Conservation (phyloP, 805 yeast species). For the Debaryomyces hansenii region DNA sequence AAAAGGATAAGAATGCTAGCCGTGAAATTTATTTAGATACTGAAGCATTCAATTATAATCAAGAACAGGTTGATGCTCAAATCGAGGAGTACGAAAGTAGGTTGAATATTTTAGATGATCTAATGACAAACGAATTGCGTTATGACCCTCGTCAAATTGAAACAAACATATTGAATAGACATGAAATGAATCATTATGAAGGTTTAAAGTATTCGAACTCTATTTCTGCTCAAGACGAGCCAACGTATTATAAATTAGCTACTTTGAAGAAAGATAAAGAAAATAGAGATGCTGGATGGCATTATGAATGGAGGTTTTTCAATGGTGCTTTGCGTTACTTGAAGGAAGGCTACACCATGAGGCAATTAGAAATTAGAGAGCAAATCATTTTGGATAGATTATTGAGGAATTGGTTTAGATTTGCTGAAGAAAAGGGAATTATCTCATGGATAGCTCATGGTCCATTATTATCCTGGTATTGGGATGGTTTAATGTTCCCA, state of each 20-base stretch:
- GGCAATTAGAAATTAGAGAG: slow-evolving; percentile 21
- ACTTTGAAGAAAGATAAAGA: slow-evolving; percentile 23
- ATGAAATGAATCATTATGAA: slow-evolving; percentile 20
- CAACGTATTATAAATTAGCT: slow-evolving; percentile 38
- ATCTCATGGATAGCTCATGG: slow-evolving; percentile 27
- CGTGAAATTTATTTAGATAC: slow-evolving; percentile 23
- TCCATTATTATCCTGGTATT: slow-evolving; percentile 24
- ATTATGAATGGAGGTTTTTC: slow-evolving; percentile 60
- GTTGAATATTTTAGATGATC: slow-evolving; percentile 8
- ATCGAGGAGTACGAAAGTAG: slow-evolving; percentile 21
- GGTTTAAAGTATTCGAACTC: slow-evolving; percentile 19
- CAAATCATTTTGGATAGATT: slow-evolving; percentile 20
- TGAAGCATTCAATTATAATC: slow-evolving; percentile 25
- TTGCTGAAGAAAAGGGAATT: slow-evolving; percentile 22
- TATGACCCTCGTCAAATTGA: slow-evolving; percentile 10
- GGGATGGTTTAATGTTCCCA: slow-evolving; percentile 26
- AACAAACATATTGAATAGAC: slow-evolving; percentile 11
- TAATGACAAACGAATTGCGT: slow-evolving; percentile 9
- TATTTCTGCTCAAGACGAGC: slow-evolving; percentile 19
- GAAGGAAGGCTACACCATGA: slow-evolving; percentile 25
- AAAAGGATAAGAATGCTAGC: slow-evolving; percentile 16
- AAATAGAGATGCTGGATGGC: slow-evolving; percentile 47
- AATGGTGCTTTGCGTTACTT: slow-evolving; percentile 52
- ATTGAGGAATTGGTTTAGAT: slow-evolving; percentile 23
- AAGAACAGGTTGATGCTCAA: slow-evolving; percentile 23